A percentile compares a stretch with the other conserved stretches of the same genome.
phyloP scores from a whole-genome alignment of 495 filamentous ascomycete genomes.

The Podospora pseudopauciseta region DNA sequence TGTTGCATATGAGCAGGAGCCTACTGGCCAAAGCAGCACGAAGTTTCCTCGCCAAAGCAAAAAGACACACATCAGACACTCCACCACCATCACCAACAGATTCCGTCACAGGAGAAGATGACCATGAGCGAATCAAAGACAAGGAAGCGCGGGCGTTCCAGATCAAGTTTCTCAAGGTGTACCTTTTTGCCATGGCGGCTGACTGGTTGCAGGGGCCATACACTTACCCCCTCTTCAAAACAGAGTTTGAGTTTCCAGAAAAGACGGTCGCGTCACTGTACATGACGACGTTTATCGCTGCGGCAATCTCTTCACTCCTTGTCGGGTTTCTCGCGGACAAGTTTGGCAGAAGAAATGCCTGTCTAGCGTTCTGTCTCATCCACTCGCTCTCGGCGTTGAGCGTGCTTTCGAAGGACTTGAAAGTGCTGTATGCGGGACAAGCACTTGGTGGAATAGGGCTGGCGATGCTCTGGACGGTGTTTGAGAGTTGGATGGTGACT shows the following conservation, averaged over 20 bases:
- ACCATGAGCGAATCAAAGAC: not conserved
- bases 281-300: not conserved
- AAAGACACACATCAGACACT: not conserved
- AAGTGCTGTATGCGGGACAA: not conserved
- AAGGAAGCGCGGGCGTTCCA: constrained; percentile 3
- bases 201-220: constrained; percentile 5
- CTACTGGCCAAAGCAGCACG: not conserved
- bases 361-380: not conserved
- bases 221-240: not conserved
- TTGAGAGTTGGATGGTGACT: constrained; percentile 5
- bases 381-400: constrained; percentile 1
- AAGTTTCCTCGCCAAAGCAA: not conserved
- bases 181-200: not conserved
- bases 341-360: not conserved
- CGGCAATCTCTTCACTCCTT: not conserved
- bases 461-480: not conserved
- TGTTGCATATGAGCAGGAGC: not conserved
- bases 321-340: not conserved
- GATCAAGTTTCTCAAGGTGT: constrained; percentile 6
- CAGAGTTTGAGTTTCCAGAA: not conserved
- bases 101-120: not conserved
- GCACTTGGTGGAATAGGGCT: not conserved
- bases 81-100: not conserved
- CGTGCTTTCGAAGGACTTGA: not conserved
- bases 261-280: not conserved